Evolutionary conservation across 2,329 filamentous ascomycete genomes (phyloP).

Genomic region (Amauroascus verrucosus): DNA sequence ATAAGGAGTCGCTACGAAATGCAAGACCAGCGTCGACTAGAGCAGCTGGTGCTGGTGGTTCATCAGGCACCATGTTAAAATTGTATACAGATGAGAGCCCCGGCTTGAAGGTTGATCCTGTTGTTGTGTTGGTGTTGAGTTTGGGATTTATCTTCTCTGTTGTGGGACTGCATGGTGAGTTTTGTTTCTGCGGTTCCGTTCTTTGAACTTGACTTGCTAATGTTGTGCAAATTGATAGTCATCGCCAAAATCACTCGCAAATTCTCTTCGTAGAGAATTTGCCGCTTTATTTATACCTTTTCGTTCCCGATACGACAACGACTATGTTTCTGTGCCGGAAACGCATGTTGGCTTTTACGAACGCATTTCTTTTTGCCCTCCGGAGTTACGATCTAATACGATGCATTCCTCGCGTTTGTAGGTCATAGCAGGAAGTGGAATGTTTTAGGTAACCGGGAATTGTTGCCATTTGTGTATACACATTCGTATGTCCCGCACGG

Average conservation of each 20-base stretch:
- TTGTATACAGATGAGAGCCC: slow-evolving; percentile 98
- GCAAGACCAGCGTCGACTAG: slow-evolving; percentile 83
- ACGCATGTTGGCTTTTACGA: not conserved
- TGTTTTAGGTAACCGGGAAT: not conserved
- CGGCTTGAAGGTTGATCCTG: slow-evolving; percentile 92
- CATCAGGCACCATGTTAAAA: slow-evolving; percentile 96
- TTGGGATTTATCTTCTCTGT: slow-evolving; percentile 99
- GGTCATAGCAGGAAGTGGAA: not conserved
- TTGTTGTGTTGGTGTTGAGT: slow-evolving; percentile 90
- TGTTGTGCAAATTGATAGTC: slow-evolving; percentile 44
- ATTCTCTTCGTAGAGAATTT: slow-evolving; percentile 46
- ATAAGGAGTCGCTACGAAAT: slow-evolving; percentile 96
- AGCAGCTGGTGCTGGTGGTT: slow-evolving; percentile 86
- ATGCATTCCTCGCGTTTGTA: not conserved
- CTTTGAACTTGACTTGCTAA: not conserved
- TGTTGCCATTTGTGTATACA: not conserved
- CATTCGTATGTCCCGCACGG: not conserved
- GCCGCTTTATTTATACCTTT: not conserved
- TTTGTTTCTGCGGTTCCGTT: not conserved
- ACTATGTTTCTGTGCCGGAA: not conserved
- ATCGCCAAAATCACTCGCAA: slow-evolving; percentile 90
- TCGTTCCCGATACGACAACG: not conserved
- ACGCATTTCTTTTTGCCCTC: not conserved
- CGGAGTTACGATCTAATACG: not conserved
- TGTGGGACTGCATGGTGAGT: slow-evolving; percentile 90